phyloP scores from a whole-genome alignment of 345 rosid genomes.

The Lepidium didymum region DNA sequence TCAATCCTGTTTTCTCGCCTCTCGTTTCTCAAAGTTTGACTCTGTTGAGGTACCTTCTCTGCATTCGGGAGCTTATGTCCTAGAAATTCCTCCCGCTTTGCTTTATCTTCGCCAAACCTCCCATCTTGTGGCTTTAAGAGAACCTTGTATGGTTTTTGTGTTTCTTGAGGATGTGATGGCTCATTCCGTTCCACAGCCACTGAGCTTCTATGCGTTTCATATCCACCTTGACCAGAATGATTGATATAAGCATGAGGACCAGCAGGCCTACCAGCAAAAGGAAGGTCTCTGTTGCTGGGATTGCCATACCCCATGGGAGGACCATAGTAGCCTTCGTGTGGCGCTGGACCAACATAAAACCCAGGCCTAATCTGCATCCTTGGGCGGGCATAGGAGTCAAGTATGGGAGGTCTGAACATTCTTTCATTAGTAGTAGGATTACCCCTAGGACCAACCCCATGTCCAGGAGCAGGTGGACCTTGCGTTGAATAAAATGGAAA shows the following conservation, averaged over 20 bases:
- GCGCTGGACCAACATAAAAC: conserved; percentile 69
- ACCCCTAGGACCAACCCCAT: conserved; percentile 65
- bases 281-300: conserved; percentile 64
- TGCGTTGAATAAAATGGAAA: conserved; percentile 77
- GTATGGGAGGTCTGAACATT: conserved; percentile 74
- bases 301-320: conserved; percentile 74
- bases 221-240: conserved; percentile 53
- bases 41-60: conserved; percentile 35
- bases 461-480: conserved; percentile 51
- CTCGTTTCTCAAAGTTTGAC: conserved; percentile 40
- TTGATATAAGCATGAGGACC: conserved; percentile 52
- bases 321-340: conserved; percentile 73
- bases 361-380: conserved; percentile 89
- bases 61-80: conserved; percentile 25
- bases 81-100: conserved; percentile 41
- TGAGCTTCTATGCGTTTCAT: conserved; percentile 40
- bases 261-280: conserved; percentile 64
- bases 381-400: conserved; percentile 64
- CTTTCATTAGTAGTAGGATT: conserved; percentile 62
- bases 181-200: conserved; percentile 46
- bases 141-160: conserved; percentile 57
- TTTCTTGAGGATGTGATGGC: conserved; percentile 48
- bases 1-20: conserved; percentile 37
- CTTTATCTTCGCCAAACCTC: conserved; percentile 51
- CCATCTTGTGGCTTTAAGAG: conserved; percentile 72